phyloP scores from a whole-genome alignment of 306 rosid species.

The Sindora glabra region DNA sequence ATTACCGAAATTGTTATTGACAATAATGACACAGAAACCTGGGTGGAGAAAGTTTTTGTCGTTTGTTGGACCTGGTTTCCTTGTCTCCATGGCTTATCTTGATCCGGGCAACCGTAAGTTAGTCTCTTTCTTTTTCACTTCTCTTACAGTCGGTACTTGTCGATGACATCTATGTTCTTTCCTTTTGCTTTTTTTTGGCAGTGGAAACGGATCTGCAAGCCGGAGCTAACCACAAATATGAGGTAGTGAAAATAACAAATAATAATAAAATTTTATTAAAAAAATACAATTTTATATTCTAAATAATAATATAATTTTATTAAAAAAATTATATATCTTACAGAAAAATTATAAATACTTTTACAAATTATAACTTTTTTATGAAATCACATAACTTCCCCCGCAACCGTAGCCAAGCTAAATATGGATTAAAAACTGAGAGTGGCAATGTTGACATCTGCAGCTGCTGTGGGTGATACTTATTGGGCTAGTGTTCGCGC shows the following conservation, averaged over 20 bases:
- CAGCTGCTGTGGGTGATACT: slow-evolving; percentile 92
- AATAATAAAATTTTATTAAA: background rate
- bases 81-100: slow-evolving; percentile 85
- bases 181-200: slow-evolving; percentile 3
- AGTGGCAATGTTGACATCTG: background rate
- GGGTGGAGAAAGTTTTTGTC: slow-evolving; percentile 66
- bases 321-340: too few species aligned
- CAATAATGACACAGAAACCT: slow-evolving; percentile 34
- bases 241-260: slow-evolving; percentile 36
- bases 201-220: slow-evolving; percentile 99
- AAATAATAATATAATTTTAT: too few species aligned
- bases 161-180: too few species aligned
- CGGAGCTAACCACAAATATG: slow-evolving; percentile 65
- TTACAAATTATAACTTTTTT: too few species aligned
- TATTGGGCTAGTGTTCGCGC: slow-evolving; percentile 70
- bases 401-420: too few species aligned
- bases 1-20: too few species aligned
- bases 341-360: too few species aligned
- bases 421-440: too few species aligned
- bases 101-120: slow-evolving; percentile 77
- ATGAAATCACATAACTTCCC: too few species aligned
- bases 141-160: background rate
- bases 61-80: slow-evolving; percentile 75
- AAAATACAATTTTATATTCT: too few species aligned
- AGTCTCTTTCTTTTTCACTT: background rate